A percentile compares a stretch with the other conserved stretches of the same genome.
Evolutionary conservation across 139 green algal species (phyloP).

Genomic region (Volvox africanus): DNA sequence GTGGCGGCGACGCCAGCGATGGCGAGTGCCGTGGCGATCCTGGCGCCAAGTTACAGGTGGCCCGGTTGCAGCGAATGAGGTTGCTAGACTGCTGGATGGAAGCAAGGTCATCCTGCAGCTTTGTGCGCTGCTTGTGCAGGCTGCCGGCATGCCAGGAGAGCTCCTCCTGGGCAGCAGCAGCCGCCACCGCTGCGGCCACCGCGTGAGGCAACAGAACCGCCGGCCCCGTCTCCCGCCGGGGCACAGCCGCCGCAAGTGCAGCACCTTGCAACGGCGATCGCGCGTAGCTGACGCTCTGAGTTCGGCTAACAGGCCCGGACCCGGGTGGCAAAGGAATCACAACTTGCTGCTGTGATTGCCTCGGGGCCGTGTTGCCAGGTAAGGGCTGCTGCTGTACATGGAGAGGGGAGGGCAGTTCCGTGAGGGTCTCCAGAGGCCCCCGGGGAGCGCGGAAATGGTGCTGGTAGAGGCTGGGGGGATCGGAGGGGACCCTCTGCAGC

Average conservation of each 20-base stretch:
- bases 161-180: background rate
- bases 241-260: background rate
- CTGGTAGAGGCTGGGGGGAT: background rate
- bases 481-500: background rate
- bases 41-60: conserved; percentile 35
- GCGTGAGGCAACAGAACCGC: background rate
- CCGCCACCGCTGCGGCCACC: background rate
- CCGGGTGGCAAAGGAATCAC: background rate
- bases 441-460: background rate
- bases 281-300: background rate
- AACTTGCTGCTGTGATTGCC: no score
- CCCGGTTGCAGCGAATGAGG: conserved; percentile 39
- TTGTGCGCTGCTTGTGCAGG: conserved; percentile 36
- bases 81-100: conserved; percentile 7
- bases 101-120: conserved; percentile 35
- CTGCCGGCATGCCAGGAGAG: conserved; percentile 36
- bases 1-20: background rate
- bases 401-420: no score
- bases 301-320: background rate
- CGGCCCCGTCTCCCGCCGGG: conserved; percentile 4
- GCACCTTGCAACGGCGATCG: background rate
- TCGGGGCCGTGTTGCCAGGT: background rate
- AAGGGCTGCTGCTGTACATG: background rate
- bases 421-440: background rate
- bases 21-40: background rate